Conservation (phyloP, 83 land plant genomes). For the Diphasiastrum complanatum region DNA sequence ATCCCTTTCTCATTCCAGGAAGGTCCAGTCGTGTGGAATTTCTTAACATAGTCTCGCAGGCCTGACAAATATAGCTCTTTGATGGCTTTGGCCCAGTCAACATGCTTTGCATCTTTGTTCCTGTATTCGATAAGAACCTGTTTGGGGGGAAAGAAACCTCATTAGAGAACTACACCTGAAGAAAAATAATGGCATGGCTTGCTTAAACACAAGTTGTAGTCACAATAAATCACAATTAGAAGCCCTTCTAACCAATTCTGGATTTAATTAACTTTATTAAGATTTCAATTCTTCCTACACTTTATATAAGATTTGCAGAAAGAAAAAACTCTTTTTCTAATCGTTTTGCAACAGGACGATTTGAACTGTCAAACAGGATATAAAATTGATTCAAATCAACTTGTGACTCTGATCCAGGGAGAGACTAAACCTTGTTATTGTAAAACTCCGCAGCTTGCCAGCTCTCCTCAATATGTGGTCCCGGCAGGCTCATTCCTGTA, state of each 20-base stretch:
- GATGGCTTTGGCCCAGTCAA: conserved; percentile 92
- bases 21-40: conserved; percentile 71
- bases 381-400: too few species aligned
- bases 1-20: conserved; percentile 69
- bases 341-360: too few species aligned
- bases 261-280: too few species aligned
- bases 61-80: conserved; percentile 90
- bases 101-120: conserved; percentile 73
- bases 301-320: too few species aligned
- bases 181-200: too few species aligned
- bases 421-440: conserved; percentile 71
- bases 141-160: not conserved
- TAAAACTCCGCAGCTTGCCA: conserved; percentile 98
- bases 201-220: too few species aligned
- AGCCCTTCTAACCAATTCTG: too few species aligned
- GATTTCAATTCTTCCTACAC: too few species aligned
- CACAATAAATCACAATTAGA: too few species aligned
- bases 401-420: not conserved
- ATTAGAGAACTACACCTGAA: too few species aligned
- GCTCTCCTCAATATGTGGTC: conserved; percentile 91
- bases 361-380: too few species aligned
- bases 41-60: conserved; percentile 79
- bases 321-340: too few species aligned
- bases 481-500: conserved; percentile 88
- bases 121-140: conserved; percentile 81